phyloP scores from a whole-genome alignment of 1,284 basidiomycete genomes.

The Stygiomarasmius scandens region DNA sequence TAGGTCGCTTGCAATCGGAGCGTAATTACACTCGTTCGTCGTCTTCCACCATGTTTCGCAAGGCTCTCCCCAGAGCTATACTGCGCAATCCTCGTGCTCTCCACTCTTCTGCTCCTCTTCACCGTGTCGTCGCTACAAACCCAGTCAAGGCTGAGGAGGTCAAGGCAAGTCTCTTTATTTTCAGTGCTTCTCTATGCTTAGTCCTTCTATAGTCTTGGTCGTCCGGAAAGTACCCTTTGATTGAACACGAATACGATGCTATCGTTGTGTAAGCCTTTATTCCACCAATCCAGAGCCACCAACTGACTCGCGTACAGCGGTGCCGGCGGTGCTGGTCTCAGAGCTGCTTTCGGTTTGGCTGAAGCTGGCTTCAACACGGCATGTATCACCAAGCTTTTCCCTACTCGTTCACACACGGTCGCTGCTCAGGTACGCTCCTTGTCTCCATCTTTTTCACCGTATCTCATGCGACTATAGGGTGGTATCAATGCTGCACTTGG shows the following conservation, averaged over 20 bases:
- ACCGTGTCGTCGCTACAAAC: conserved; percentile 72
- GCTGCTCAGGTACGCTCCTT: conserved; percentile 84
- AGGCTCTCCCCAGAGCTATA: conserved; percentile 46
- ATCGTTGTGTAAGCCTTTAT: conserved; percentile 85
- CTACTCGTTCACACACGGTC: conserved; percentile 98
- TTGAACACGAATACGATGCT: conserved; percentile 98
- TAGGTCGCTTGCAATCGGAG: background rate
- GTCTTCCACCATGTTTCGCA: conserved; percentile 43
- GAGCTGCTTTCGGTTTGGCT: conserved; percentile 98
- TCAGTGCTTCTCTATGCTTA: conserved; percentile 16
- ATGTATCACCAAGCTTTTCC: conserved; percentile 99
- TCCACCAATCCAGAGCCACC: background rate
- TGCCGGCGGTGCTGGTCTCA: conserved; percentile 96
- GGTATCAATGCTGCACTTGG: conserved; percentile 99
- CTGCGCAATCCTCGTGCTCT: conserved; percentile 58
- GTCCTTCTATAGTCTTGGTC: conserved; percentile 61
- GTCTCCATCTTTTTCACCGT: conserved; percentile 10
- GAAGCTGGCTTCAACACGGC: conserved; percentile 98
- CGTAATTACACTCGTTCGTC: conserved; percentile 13
- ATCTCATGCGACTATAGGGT: conserved; percentile 57
- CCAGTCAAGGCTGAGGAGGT: conserved; percentile 85
- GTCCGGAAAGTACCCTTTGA: conserved; percentile 89
- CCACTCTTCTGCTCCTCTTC: conserved; percentile 58
- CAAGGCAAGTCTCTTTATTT: conserved; percentile 48
- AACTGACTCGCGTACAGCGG: conserved; percentile 57